Conservation (phyloP, 306 rosid genomes). For the Acacia confusa region DNA sequence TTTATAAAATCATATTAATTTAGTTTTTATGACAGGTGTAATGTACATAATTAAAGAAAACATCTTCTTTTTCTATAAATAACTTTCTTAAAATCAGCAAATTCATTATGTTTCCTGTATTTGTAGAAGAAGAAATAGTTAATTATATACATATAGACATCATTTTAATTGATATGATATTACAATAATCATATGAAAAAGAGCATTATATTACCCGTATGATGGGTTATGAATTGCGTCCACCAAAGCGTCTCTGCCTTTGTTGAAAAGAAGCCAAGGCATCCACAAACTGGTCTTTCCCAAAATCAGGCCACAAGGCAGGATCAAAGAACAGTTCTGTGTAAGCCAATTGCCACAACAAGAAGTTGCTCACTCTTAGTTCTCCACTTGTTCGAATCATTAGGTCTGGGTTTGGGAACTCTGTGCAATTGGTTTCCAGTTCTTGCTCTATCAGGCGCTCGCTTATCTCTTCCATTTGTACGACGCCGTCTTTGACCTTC, state of each 20-base stretch:
- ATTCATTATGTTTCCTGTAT: too few relatives aligned
- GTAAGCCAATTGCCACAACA: conserved; percentile 88
- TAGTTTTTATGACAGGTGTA: too few relatives aligned
- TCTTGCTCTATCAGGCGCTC: conserved; percentile 64
- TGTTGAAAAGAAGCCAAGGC: conserved; percentile 72
- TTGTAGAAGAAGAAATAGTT: too few relatives aligned
- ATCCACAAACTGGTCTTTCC: conserved; percentile 54
- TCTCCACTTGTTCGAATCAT: conserved; percentile 86
- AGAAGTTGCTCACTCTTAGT: conserved; percentile 78
- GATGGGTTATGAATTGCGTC: conserved; percentile 20
- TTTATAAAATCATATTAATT: too few relatives aligned
- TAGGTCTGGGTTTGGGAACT: conserved; percentile 74
- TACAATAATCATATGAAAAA: background rate
- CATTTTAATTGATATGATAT: background rate
- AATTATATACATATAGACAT: too few relatives aligned
- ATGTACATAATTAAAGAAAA: too few relatives aligned
- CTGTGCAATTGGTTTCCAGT: conserved; percentile 71
- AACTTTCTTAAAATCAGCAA: too few relatives aligned
- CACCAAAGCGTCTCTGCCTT: conserved; percentile 74
- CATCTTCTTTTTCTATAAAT: too few relatives aligned
- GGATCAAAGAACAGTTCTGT: conserved; percentile 60
- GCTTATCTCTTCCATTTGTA: conserved; percentile 52
- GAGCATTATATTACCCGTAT: background rate
- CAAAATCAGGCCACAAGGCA: conserved; percentile 80
- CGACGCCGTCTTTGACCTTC: conserved; percentile 53